Evolutionary conservation across 1,284 basidiomycete genomes (phyloP), one percentile per base, ranked within the genome.

Genomic region (Cystobasidium pallidum): DNA sequence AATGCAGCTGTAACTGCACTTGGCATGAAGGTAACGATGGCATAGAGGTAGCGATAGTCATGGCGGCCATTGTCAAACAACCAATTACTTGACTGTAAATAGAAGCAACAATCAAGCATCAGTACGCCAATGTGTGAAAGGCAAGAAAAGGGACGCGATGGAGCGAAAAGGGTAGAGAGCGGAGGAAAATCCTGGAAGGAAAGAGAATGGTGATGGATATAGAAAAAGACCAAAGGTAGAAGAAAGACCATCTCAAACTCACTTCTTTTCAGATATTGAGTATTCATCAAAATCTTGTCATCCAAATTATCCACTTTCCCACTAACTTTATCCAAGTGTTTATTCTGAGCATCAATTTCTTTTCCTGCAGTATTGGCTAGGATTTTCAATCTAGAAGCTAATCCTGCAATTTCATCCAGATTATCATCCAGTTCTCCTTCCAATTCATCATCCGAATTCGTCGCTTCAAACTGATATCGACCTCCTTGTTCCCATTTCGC

Each of bases 391-490:
- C 89, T 84, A 81, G 89, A 90, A 2, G 91, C 88, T 61, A 91
- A 86, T 71, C 89, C 88, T 54, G 87, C 84, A 73, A 96, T 92
- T 82, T 97, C 93, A 80, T 93, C 88, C 62, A 99, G 82, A 81
- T 99, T 98, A 75, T 88, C 87, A 78, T 98, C 95, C 28, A 98
- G 80, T 80, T 94, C 86, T 74, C 86, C 84, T 77, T 87, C 86
- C 59, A 87, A 79, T 82, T 97, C 94, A 79, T 99, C 94, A 79
- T 99, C 96, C n/a, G 91, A 93, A 19, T 86, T 91, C 43, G 89
- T 91, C n/a, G 89, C 88, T 77, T 99, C 95, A 78, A 98, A 98
- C 81, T 98, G 94, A 81, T 88, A 99, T 32, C 91, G 86, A 85
- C 82, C 17, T 80, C 79, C 66, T 54, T 70, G 62, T 59, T 64